Percentiles rank a stretch among this genome's conserved stretches.
These are phyloP conservation scores for Claviceps sp. DNA, from an alignment of 2,329 filamentous ascomycete species.

Conservation along the genomic window DNA sequence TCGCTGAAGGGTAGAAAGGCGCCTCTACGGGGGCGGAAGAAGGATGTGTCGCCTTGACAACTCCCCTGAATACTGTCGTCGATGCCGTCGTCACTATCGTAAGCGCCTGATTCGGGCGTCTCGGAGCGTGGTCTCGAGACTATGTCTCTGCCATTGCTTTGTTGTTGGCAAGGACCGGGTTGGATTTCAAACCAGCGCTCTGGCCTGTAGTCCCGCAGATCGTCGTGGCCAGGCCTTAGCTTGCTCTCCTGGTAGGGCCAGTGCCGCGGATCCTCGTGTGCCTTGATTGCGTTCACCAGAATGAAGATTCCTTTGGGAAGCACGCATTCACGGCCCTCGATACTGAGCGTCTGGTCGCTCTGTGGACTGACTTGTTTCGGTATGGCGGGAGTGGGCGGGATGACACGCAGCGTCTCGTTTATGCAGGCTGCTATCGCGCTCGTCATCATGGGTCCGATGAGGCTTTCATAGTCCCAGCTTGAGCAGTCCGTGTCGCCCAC, in stretches of 20 bases:
- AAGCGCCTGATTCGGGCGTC: slow-evolving; percentile 9
- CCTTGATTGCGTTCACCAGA: slow-evolving; percentile 39
- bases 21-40: slow-evolving; percentile 47
- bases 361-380: slow-evolving; percentile 47
- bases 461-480: slow-evolving; percentile 58
- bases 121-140: background rate
- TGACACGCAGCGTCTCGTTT: slow-evolving; percentile 62
- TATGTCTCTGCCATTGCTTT: background rate
- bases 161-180: slow-evolving; percentile 8
- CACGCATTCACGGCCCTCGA: slow-evolving; percentile 43
- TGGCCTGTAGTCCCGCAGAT: slow-evolving; percentile 56
- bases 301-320: slow-evolving; percentile 45
- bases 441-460: slow-evolving; percentile 51
- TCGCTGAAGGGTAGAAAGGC: slow-evolving; percentile 46
- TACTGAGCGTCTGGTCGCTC: slow-evolving; percentile 41
- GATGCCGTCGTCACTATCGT: slow-evolving; percentile 30
- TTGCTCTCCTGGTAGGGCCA: slow-evolving; percentile 47
- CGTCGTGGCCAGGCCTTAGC: slow-evolving; percentile 29
- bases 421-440: slow-evolving; percentile 62
- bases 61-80: slow-evolving; percentile 23
- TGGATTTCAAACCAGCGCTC: slow-evolving; percentile 52
- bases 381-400: slow-evolving; percentile 58
- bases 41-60: slow-evolving; percentile 40
- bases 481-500: slow-evolving; percentile 43
- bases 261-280: slow-evolving; percentile 56